Conservation (phyloP, 495 filamentous ascomycete genomes). For the Acidomyces sp. region DNA sequence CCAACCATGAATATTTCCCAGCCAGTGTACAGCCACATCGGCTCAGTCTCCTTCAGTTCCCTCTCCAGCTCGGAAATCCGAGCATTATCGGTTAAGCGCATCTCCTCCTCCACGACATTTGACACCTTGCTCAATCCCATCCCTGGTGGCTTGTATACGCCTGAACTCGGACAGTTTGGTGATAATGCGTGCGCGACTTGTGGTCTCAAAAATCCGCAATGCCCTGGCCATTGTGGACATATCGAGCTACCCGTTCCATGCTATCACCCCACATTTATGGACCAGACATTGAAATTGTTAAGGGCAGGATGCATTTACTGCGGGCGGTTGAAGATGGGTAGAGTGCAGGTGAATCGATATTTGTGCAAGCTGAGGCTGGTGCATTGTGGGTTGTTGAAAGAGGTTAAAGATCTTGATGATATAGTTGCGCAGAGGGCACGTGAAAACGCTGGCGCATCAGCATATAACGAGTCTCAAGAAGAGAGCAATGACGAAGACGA, state of each 20-base stretch:
- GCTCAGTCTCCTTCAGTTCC: constrained; percentile 78
- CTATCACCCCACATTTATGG: constrained; percentile 89
- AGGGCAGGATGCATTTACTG: constrained; percentile 84
- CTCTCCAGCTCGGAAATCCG: constrained; percentile 71
- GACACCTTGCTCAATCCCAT: constrained; percentile 74
- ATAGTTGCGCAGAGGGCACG: constrained; percentile 23
- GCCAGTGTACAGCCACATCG: constrained; percentile 71
- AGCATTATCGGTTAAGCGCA: constrained; percentile 78
- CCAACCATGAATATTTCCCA: constrained; percentile 70
- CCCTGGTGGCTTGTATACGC: constrained; percentile 82
- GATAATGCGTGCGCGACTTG: constrained; percentile 48
- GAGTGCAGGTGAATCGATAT: constrained; percentile 58
- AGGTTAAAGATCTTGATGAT: constrained; percentile 53
- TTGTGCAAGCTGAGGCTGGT: constrained; percentile 77
- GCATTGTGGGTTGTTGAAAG: constrained; percentile 66
- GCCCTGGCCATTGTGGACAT: constrained; percentile 87
- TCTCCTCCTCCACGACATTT: constrained; percentile 79
- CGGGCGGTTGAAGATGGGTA: constrained; percentile 62
- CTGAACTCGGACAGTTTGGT: constrained; percentile 80
- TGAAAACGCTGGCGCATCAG: constrained; percentile 19
- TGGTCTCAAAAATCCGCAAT: constrained; percentile 35
- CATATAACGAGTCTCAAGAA: constrained; percentile 36
- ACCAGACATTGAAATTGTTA: constrained; percentile 71
- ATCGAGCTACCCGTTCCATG: constrained; percentile 86
- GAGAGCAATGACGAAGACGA: constrained; percentile 44